Conservation (phyloP, 2,329 filamentous ascomycete genomes). For the Trichoderma gracile region DNA sequence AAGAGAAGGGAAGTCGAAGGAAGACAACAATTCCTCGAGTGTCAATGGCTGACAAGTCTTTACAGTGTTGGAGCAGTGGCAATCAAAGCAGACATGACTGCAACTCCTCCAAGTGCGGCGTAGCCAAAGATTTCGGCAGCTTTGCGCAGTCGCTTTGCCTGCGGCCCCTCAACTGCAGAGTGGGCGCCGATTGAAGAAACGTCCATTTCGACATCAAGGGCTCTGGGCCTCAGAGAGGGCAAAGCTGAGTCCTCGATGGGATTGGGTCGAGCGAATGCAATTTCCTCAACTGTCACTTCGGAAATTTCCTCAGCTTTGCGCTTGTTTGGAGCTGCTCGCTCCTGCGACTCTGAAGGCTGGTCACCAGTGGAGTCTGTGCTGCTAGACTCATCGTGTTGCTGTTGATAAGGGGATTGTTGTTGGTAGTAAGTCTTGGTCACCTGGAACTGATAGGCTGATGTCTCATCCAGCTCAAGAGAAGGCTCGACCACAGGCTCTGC, state of each 20-base stretch:
- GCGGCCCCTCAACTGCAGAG: constrained; percentile 21
- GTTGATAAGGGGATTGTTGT: not conserved
- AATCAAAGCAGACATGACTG: constrained; percentile 45
- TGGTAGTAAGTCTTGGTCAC: constrained; percentile 32
- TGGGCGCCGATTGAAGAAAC: not conserved
- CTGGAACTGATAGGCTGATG: constrained; percentile 37
- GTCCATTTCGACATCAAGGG: not conserved
- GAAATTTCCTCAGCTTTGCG: constrained; percentile 37
- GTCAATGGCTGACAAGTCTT: not conserved
- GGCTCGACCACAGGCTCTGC: not conserved
- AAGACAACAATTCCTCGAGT: not conserved
- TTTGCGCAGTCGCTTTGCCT: constrained; percentile 39
- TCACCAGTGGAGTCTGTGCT: not conserved
- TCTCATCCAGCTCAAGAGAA: constrained; percentile 32
- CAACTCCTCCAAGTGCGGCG: constrained; percentile 42
- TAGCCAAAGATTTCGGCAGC: constrained; percentile 42
- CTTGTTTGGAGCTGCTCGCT: constrained; percentile 27
- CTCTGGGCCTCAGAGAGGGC: not conserved
- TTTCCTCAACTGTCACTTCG: constrained; percentile 24
- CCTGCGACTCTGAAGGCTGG: not conserved
- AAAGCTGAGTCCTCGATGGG: not conserved
- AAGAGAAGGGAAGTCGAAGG: not conserved
- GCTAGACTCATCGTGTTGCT: not conserved
- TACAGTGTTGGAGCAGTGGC: constrained; percentile 40
- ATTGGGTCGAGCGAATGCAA: not conserved